Base-by-base conservation (phyloP, 805 yeast genomes). In the Cyberlindnera mycetangii region DNA sequence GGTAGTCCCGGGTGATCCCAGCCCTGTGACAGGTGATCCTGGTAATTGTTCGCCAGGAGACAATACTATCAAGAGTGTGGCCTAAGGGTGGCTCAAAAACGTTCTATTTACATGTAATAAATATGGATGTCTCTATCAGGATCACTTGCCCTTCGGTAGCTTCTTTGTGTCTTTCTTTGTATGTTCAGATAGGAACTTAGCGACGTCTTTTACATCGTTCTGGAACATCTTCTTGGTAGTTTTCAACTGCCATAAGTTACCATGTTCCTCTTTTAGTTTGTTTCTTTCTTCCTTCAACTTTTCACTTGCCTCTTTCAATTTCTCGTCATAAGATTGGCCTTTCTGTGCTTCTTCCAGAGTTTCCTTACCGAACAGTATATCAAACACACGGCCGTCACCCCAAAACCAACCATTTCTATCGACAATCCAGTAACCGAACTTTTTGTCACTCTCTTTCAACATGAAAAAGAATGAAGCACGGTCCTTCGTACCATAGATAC, bases 311-410 rank as follows among this genome's bases (percentile, higher is more conserved):
- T 56, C 54, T 33, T 48, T 53, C 19, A 53, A 25, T 37, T 56
- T 56, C 14, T 56, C 54, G 37, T 49, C 45, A 17, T 53, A 55
- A 1, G 57, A 45, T 18, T 46, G 54, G 4, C 56, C 60, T 44
- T 51, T 54, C 38, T 86, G 92, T 3, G 93, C 90, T 47, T 77
- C 83, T 15, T 81, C 83, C n/a, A 86, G 60, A 1, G 85, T 65
- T 59, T 86, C 93, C 58, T 85, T 83, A 18, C 95, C 93, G 54
- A 88, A 84, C n/a, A 88, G 56, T 41, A 79, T 75, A 61, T 88
- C 96, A 64, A 83, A 84, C 2, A 88, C 84, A 47, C 96, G 72
- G 14, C 95, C 96, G 62, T 88, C 95, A 27, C 93, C 90, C 95
- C 95, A 88, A 67, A 85, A 88, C 71, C 89, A 88, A 11, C 95